Conservation (phyloP, 2,329 filamentous ascomycete genomes). For the Lasiodiplodia theobromae region DNA sequence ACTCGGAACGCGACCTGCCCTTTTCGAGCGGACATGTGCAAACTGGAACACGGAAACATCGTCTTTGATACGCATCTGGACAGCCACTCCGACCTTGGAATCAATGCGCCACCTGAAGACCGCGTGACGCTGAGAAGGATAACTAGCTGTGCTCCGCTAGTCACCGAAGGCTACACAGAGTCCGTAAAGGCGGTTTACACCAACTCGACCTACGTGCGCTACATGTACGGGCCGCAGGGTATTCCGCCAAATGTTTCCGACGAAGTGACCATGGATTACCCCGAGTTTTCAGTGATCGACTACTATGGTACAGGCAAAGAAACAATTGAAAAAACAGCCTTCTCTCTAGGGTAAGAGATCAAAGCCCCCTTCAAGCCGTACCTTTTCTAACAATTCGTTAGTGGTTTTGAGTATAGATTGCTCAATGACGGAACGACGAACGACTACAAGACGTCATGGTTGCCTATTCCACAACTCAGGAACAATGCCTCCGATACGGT, state of each 20-base stretch:
- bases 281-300: background rate
- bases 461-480: constrained; percentile 40
- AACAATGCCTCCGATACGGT: constrained; percentile 40
- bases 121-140: constrained; percentile 25
- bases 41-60: constrained; percentile 30
- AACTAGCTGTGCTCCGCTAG: constrained; percentile 30
- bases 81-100: constrained; percentile 34
- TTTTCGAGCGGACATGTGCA: constrained; percentile 31
- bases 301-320: background rate
- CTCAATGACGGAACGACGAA: background rate
- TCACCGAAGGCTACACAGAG: constrained; percentile 18
- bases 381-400: background rate
- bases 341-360: too few relatives aligned
- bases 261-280: background rate
- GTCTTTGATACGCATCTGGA: constrained; percentile 34
- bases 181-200: background rate
- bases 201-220: background rate
- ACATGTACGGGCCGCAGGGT: background rate
- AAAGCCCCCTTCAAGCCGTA: background rate
- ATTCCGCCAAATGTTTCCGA: background rate
- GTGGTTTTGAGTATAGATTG: background rate
- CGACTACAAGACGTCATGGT: background rate
- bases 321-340: too few relatives aligned
- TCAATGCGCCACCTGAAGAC: constrained; percentile 33
- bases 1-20: constrained; percentile 31